Evolutionary conservation across 2,329 filamentous ascomycete genomes (phyloP).

Genomic region (Fusarium tricinctum): DNA sequence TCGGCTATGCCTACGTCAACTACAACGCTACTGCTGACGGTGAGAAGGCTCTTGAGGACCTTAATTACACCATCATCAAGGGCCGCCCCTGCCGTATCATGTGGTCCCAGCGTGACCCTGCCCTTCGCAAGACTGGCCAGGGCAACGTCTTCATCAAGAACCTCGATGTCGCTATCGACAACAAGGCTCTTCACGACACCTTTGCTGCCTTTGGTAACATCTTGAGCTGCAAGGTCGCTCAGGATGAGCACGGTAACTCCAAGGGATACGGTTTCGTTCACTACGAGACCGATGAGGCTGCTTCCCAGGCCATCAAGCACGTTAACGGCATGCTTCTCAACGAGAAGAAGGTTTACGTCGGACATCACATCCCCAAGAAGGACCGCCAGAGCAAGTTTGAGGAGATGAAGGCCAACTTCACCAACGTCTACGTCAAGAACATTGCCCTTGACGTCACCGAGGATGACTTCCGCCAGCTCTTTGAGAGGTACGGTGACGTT

Average conservation of each 20-base stretch:
- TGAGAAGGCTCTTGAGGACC: constrained; percentile 97
- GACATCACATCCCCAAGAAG: constrained; percentile 99
- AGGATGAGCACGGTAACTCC: constrained; percentile 96
- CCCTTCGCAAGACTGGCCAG: constrained; percentile 98
- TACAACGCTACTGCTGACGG: constrained; percentile 98
- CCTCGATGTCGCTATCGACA: constrained; percentile 97
- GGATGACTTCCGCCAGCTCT: constrained; percentile 93
- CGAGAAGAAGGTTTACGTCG: constrained; percentile 99
- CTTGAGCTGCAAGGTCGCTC: constrained; percentile 98
- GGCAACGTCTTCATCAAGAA: constrained; percentile 99
- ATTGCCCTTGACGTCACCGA: constrained; percentile 86
- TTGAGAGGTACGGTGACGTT: constrained; percentile 92
- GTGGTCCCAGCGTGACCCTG: constrained; percentile 99
- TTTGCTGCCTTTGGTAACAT: constrained; percentile 99
- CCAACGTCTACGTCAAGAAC: constrained; percentile 99
- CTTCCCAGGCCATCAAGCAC: constrained; percentile 97
- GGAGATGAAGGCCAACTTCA: constrained; percentile 99
- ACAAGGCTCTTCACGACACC: constrained; percentile 99
- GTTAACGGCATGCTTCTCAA: constrained; percentile 99
- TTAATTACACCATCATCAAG: constrained; percentile 99
- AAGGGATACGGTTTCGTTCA: constrained; percentile 99
- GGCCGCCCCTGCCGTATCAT: constrained; percentile 99
- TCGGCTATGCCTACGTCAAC: constrained; percentile 99
- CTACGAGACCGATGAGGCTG: constrained; percentile 99
- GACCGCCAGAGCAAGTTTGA: constrained; percentile 99